phyloP scores from a whole-genome alignment of 2,329 filamentous ascomycete genomes.

The Parastagonospora avenae region DNA sequence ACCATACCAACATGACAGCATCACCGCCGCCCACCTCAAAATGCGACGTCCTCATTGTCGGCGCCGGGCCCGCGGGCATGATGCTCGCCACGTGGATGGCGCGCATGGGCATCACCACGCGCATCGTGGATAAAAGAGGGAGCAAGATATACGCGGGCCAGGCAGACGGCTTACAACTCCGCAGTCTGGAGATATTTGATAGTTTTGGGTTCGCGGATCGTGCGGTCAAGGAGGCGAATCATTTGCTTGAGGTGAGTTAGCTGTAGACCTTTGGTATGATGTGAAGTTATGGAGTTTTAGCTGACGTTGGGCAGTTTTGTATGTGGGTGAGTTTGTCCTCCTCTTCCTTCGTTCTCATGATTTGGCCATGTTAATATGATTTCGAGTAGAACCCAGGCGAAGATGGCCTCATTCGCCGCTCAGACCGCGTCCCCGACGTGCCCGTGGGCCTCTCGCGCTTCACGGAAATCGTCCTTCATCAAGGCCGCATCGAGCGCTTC shows the following conservation, averaged over 20 bases:
- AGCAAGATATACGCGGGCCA: conserved; percentile 50
- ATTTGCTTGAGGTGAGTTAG: conserved; percentile 66
- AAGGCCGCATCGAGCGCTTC: conserved; percentile 72
- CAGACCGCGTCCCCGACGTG: conserved; percentile 67
- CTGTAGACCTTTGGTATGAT: neutral
- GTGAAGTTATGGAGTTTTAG: conserved; percentile 68
- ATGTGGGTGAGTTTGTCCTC: conserved; percentile 41
- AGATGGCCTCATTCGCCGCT: conserved; percentile 62
- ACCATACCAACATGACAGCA: conserved; percentile 22
- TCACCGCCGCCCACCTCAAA: conserved; percentile 30
- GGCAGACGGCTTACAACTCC: conserved; percentile 50
- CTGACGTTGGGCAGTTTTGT: conserved; percentile 32
- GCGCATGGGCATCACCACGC: conserved; percentile 46
- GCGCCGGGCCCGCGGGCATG: conserved; percentile 47
- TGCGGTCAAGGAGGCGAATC: conserved; percentile 69
- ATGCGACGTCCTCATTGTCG: conserved; percentile 48
- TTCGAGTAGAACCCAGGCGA: conserved; percentile 62
- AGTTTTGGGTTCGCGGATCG: conserved; percentile 70
- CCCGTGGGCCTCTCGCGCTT: conserved; percentile 66
- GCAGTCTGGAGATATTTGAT: conserved; percentile 56
- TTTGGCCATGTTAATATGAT: neutral
- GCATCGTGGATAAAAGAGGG: conserved; percentile 50
- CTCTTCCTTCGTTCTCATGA: neutral
- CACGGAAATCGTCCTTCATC: conserved; percentile 70
- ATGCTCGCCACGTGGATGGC: conserved; percentile 52